Conservation (phyloP, 2,329 filamentous ascomycete genomes). For the Calonectria henricotiae region DNA sequence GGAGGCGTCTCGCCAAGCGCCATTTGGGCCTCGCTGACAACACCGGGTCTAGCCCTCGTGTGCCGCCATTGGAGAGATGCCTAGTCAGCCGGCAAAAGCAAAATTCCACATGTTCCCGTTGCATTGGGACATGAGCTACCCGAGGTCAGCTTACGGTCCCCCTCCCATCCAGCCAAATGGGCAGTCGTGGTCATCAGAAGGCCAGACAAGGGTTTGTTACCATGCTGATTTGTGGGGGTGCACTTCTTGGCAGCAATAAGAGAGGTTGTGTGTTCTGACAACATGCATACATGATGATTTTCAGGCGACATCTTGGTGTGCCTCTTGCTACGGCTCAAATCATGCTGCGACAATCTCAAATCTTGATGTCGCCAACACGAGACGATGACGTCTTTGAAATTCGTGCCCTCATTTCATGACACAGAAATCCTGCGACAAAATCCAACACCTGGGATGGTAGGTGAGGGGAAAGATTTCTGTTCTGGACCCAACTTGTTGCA, state of each 20-base stretch:
- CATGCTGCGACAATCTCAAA: neutral
- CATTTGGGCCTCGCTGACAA: constrained; percentile 45
- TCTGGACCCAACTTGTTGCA: constrained; percentile 8
- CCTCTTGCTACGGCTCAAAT: neutral
- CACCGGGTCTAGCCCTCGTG: constrained; percentile 37
- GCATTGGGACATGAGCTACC: neutral
- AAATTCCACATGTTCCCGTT: constrained; percentile 3
- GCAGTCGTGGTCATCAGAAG: constrained; percentile 12
- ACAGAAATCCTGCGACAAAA: neutral
- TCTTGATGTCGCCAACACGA: neutral
- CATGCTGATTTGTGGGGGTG: constrained; percentile 13
- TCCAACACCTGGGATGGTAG: neutral
- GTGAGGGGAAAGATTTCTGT: constrained; percentile 9
- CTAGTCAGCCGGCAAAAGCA: constrained; percentile 11
- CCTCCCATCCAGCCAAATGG: constrained; percentile 26
- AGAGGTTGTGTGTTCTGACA: neutral
- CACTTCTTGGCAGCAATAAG: neutral
- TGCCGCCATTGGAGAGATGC: constrained; percentile 32
- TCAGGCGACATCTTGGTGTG: neutral
- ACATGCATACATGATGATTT: neutral
- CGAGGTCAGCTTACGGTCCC: constrained; percentile 40
- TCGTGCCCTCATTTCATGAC: neutral
- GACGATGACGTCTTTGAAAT: neutral
- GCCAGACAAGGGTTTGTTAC: neutral
- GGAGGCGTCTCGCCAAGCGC: constrained; percentile 32